Conservation (phyloP, 805 yeast species). For the Candida golubevii region DNA sequence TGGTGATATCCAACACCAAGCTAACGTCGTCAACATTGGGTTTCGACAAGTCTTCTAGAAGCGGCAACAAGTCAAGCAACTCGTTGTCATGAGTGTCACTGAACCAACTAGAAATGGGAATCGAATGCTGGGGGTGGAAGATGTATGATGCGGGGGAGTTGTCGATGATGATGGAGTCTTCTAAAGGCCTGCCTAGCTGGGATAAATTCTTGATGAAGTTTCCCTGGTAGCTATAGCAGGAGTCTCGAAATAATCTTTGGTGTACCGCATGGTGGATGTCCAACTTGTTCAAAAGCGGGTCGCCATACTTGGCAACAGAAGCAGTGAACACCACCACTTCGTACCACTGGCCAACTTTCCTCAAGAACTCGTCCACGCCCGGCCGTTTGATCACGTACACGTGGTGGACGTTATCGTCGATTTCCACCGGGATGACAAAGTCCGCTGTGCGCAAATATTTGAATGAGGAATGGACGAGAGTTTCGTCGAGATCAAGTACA, state of each 20-base stretch:
- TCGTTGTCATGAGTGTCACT: constrained; percentile 97
- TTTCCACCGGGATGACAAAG: constrained; percentile 95
- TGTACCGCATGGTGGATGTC: constrained; percentile 75
- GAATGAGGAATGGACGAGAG: constrained; percentile 92
- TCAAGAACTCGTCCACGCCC: constrained; percentile 92
- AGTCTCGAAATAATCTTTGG: constrained; percentile 90
- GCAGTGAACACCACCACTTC: constrained; percentile 98
- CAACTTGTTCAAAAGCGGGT: constrained; percentile 85
- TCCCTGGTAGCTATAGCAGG: constrained; percentile 91
- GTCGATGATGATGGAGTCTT: constrained; percentile 84
- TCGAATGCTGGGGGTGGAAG: constrained; percentile 96
- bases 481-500: constrained; percentile 90
- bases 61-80: constrained; percentile 83
- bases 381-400: constrained; percentile 97
- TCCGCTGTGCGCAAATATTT: constrained; percentile 90
- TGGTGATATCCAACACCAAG: constrained; percentile 73
- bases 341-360: constrained; percentile 74
- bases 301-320: constrained; percentile 91
- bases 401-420: constrained; percentile 86
- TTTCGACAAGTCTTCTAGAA: constrained; percentile 77
- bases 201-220: constrained; percentile 91
- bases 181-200: constrained; percentile 88
- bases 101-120: constrained; percentile 97
- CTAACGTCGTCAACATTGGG: constrained; percentile 78
- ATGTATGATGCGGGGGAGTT: constrained; percentile 98